A percentile compares a stretch with the other conserved stretches of the same genome.
Evolutionary conservation across 2,329 filamentous ascomycete genomes (phyloP).

Genomic region (Phoma sp.): DNA sequence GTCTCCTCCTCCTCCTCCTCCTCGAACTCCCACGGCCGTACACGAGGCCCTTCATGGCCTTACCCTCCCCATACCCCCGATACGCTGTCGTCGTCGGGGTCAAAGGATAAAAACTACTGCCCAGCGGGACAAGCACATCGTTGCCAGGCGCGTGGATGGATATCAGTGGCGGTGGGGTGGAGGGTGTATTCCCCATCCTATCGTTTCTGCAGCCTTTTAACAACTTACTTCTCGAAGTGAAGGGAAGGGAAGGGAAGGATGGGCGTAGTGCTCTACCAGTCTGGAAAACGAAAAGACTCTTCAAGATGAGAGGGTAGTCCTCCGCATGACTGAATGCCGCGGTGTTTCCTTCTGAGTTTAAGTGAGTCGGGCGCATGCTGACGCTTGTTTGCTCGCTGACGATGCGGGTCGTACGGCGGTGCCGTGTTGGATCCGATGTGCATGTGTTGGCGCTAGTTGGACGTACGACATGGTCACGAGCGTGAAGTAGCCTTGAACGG

Average conservation of each 20-base stretch:
- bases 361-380: neutral
- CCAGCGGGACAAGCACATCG: constrained; percentile 30
- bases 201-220: no score
- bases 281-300: no score
- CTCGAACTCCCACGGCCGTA: no score
- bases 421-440: neutral
- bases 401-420: neutral
- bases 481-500: neutral
- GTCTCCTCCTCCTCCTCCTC: no score
- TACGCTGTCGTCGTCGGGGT: no score
- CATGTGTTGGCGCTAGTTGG: neutral
- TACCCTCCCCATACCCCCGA: no score
- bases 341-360: neutral
- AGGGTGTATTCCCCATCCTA: constrained; percentile 32
- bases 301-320: no score
- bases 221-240: no score
- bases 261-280: no score
- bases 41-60: no score
- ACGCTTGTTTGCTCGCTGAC: constrained; percentile 3
- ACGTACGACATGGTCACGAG: neutral
- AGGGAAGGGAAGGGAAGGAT: no score
- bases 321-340: neutral
- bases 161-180: constrained; percentile 34
- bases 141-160: constrained; percentile 28
- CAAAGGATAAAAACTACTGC: neutral